A percentile compares a stretch with the other conserved stretches of the same genome.
Evolutionary conservation across 202 grass and related monocot species (phyloP).

Genomic region (Schoenoplectus tabernaemontani): DNA sequence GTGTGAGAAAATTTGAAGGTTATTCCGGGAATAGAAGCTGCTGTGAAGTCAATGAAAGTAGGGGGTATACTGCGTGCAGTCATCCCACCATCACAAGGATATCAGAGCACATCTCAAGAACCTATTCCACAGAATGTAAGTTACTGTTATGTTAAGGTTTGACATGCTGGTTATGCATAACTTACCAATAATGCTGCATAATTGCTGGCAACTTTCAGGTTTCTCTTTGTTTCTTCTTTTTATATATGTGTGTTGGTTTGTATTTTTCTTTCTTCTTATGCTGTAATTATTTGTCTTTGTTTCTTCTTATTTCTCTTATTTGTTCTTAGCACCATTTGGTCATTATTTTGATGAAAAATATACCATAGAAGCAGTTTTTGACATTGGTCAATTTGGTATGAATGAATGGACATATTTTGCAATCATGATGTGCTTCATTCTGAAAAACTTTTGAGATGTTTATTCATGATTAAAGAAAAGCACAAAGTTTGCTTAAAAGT

Average conservation of each 20-base stretch:
- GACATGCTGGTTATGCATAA: neutral
- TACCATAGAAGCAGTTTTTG: neutral
- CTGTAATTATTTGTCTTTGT: neutral
- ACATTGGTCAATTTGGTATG: neutral
- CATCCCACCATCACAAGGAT: conserved; percentile 82
- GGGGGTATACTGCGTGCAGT: conserved; percentile 66
- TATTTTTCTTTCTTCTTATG: neutral
- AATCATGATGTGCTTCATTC: neutral
- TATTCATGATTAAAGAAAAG: neutral
- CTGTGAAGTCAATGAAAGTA: conserved; percentile 84
- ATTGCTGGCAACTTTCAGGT: neutral
- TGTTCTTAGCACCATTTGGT: too few species aligned
- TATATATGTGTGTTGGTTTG: neutral
- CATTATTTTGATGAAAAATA: neutral
- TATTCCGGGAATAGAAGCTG: conserved; percentile 71
- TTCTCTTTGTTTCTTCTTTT: neutral
- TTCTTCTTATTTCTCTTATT: neutral
- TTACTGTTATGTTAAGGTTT: neutral
- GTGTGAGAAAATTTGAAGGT: conserved; percentile 33
- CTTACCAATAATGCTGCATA: neutral
- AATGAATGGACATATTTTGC: neutral
- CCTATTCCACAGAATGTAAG: conserved; percentile 78
- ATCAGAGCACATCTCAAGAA: conserved; percentile 83
- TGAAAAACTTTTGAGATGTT: neutral
- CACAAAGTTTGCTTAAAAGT: neutral